Percentiles rank a stretch among this genome's conserved stretches.
Conservation (phyloP, 2,329 filamentous ascomycete species). For the Apiospora rasikravindrae region DNA sequence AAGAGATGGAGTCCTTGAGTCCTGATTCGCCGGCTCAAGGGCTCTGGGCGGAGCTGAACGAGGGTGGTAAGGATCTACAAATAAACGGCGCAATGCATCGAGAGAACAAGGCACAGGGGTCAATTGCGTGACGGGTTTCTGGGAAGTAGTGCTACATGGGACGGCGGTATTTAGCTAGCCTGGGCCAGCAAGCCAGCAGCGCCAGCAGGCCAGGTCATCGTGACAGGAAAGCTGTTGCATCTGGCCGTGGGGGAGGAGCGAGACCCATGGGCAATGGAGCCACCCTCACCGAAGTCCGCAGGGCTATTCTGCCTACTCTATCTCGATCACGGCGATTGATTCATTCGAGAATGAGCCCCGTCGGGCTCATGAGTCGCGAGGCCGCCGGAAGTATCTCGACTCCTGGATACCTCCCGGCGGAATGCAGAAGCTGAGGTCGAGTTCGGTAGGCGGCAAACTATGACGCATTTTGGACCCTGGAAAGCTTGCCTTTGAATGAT, state of each 20-base stretch:
- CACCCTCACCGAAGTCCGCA: not conserved
- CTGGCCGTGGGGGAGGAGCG: not conserved
- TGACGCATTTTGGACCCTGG: constrained; percentile 18
- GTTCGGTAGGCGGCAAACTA: constrained; percentile 19
- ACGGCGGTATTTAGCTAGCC: not conserved
- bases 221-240: constrained; percentile 8
- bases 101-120: constrained; percentile 19
- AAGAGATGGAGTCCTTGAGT: not conserved
- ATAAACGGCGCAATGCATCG: constrained; percentile 14
- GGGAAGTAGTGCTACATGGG: constrained; percentile 13
- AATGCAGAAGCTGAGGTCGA: constrained; percentile 12
- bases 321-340: not conserved
- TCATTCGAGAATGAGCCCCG: not conserved
- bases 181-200: not conserved
- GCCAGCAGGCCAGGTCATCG: not conserved
- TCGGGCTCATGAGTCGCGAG: not conserved
- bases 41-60: constrained; percentile 13
- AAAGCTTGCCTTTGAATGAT: constrained; percentile 8
- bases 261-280: not conserved
- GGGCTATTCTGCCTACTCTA: not conserved
- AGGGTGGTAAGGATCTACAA: constrained; percentile 17
- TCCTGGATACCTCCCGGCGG: not conserved
- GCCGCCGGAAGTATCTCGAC: not conserved
- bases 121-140: constrained; percentile 17
- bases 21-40: constrained; percentile 5